A percentile compares a stretch with the other conserved stretches of the same genome.
Conservation (phyloP, 495 filamentous ascomycete genomes). For the Talaromyces liani region DNA sequence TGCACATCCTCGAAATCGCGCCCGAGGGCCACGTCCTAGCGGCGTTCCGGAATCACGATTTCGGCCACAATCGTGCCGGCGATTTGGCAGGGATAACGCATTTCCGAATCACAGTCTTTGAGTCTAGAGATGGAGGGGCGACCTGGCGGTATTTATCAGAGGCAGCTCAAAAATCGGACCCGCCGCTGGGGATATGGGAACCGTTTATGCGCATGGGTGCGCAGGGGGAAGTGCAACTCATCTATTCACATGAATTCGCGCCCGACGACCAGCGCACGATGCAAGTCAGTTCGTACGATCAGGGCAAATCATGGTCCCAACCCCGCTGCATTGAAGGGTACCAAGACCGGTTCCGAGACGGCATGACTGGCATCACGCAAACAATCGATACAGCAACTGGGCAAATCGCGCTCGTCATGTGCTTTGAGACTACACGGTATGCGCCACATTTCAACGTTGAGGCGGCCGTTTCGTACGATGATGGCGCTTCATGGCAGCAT, state of each 20-base stretch:
- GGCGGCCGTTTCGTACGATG: slow-evolving; percentile 49
- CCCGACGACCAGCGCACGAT: slow-evolving; percentile 54
- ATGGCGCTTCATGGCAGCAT: slow-evolving; percentile 44
- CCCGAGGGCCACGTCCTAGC: slow-evolving; percentile 38
- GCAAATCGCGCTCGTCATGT: slow-evolving; percentile 43
- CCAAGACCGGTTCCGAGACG: slow-evolving; percentile 41
- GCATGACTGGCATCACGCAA: slow-evolving; percentile 51
- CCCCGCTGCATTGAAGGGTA: slow-evolving; percentile 41
- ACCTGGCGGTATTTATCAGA: slow-evolving; percentile 50
- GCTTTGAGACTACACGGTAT: slow-evolving; percentile 49
- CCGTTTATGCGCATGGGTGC: slow-evolving; percentile 48
- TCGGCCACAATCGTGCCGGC: slow-evolving; percentile 16
- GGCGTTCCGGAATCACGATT: slow-evolving; percentile 56
- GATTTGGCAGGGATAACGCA: slow-evolving; percentile 23
- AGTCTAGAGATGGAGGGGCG: slow-evolving; percentile 44
- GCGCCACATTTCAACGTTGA: slow-evolving; percentile 45
- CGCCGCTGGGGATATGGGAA: slow-evolving; percentile 51
- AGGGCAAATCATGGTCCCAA: slow-evolving; percentile 41
- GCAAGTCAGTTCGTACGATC: slow-evolving; percentile 46
- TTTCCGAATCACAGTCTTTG: slow-evolving; percentile 56
- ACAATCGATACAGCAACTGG: slow-evolving; percentile 30
- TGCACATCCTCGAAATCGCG: slow-evolving; percentile 46
- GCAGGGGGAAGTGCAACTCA: slow-evolving; percentile 47
- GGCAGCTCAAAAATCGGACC: slow-evolving; percentile 30
- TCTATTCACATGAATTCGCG: slow-evolving; percentile 49